Percentiles rank a stretch among this genome's conserved stretches.
Conservation (phyloP, 169 alveolate genomes). For the Cryptosporidium xiaoi region DNA sequence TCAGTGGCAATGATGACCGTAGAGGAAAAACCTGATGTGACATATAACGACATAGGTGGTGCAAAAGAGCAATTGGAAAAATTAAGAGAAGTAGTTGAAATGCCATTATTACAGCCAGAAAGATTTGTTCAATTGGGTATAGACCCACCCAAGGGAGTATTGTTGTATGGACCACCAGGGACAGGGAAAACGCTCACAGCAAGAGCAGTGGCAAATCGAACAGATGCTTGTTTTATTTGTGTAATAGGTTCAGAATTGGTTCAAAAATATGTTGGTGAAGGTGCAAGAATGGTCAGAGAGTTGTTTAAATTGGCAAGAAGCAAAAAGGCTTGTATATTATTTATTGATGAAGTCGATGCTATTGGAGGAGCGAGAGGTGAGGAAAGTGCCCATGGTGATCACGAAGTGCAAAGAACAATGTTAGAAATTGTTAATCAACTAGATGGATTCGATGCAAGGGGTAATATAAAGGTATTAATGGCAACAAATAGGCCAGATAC, state of each 20-base stretch:
- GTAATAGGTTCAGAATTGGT: constrained; percentile 97
- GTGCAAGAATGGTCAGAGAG: constrained; percentile 96
- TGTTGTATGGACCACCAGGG: constrained; percentile 99
- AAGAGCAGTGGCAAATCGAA: constrained; percentile 96
- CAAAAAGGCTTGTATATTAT: constrained; percentile 93
- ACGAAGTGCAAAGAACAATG: constrained; percentile 99
- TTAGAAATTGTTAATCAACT: constrained; percentile 98
- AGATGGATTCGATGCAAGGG: constrained; percentile 99
- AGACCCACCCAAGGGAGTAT: constrained; percentile 99
- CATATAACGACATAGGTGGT: constrained; percentile 99
- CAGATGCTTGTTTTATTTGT: constrained; percentile 95
- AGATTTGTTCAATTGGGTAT: constrained; percentile 97
- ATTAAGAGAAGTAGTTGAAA: constrained; percentile 97
- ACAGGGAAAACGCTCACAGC: constrained; percentile 96
- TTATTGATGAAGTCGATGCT: constrained; percentile 97
- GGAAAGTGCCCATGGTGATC: constrained; percentile 94
- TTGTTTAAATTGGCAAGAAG: constrained; percentile 93
- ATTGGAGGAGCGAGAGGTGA: constrained; percentile 93
- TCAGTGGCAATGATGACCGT: constrained; percentile 99
- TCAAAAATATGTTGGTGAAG: constrained; percentile 96
- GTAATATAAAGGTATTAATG: constrained; percentile 97
- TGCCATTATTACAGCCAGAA: constrained; percentile 99
- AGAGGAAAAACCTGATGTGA: constrained; percentile 99
- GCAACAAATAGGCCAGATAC: constrained; percentile 99
- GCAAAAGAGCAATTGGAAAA: constrained; percentile 97